Evolutionary conservation across 441 rosid species (phyloP).

Genomic region (Pelargonium cotyledonis): DNA sequence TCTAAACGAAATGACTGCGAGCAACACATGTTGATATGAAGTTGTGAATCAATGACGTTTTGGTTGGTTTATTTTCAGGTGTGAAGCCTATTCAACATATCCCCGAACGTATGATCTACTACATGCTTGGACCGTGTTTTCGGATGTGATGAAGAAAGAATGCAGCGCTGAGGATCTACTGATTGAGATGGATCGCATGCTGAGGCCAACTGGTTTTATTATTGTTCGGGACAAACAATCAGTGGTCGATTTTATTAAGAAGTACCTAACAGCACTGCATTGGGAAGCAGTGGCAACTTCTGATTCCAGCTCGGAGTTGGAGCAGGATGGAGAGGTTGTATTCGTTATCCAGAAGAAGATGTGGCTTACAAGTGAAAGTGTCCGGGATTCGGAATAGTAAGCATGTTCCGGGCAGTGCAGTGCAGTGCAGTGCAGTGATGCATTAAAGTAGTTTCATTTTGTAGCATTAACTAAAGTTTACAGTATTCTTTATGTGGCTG

Average conservation of each 20-base stretch:
- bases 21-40: too few species aligned
- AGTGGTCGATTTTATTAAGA: constrained; percentile 58
- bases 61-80: too few species aligned
- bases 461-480: constrained; percentile 37
- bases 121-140: constrained; percentile 77
- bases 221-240: constrained; percentile 66
- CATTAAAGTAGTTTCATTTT: constrained; percentile 33
- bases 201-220: constrained; percentile 78
- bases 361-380: constrained; percentile 81
- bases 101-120: constrained; percentile 93
- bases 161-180: constrained; percentile 80
- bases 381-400: constrained; percentile 61
- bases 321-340: constrained; percentile 49
- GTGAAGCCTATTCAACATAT: constrained; percentile 85
- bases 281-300: constrained; percentile 75
- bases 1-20: too few species aligned
- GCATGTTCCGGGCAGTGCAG: too few species aligned
- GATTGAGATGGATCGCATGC: constrained; percentile 87
- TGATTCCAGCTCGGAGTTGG: constrained; percentile 34
- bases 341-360: constrained; percentile 70
- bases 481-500: constrained; percentile 14
- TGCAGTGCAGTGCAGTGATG: constrained; percentile 9
- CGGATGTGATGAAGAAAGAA: constrained; percentile 69
- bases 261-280: constrained; percentile 62
- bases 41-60: too few species aligned